Base-by-base conservation (phyloP, 768 basidiomycete genomes). In the Termitomyces sp. region DNA sequence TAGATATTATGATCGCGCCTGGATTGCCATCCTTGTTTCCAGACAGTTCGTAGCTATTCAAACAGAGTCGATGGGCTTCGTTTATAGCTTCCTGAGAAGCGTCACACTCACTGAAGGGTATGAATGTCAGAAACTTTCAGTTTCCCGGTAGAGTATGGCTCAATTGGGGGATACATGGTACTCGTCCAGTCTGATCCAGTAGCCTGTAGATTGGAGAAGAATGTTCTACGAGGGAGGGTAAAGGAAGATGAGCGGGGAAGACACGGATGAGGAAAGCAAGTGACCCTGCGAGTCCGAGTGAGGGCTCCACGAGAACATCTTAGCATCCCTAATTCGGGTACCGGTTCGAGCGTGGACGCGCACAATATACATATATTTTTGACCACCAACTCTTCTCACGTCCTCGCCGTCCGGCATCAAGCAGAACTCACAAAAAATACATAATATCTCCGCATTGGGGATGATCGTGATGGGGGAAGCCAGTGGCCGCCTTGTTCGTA, bases 11-110 rank as follows among this genome's bases (percentile, higher is more conserved):
- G 38, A 48, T 61, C 72, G 38, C 64, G 85, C 91, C 89, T 68
- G 92, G 89, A 52, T 73, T 76, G 20, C 91, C 92, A 39, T 84
- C 75, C 60, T 82, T 82, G 63, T 89, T 93, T 38, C 92, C 92
- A 60, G 83, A 83, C 48, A 93, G 63, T 69, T 93, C 91, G 64
- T 89, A 94, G 73, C 92, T 94, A 60, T 29, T 56, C 32, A 51
- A 33, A 25, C 20, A 44, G 38, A 47, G 18, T 38, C 44, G 13
- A 16, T 38, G 29, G 36, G 22, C 18, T 18, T 38, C 11, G n/a
- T 15, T 15, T 13, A 16, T 3, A 39, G 20, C 13, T n/a, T 12
- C 9, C n/a, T 3, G 29, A 38, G 5, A 5, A 13, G 23, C 40
- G n/a, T n/a, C 45, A 20, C 15, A 52, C 59, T 54, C 50, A 91